Percentiles rank a stretch among this genome's conserved stretches.
These are phyloP conservation scores for Pseudoperonospora humuli DNA, from an alignment of 352 stramenopile genomes.

Conservation along the genomic window DNA sequence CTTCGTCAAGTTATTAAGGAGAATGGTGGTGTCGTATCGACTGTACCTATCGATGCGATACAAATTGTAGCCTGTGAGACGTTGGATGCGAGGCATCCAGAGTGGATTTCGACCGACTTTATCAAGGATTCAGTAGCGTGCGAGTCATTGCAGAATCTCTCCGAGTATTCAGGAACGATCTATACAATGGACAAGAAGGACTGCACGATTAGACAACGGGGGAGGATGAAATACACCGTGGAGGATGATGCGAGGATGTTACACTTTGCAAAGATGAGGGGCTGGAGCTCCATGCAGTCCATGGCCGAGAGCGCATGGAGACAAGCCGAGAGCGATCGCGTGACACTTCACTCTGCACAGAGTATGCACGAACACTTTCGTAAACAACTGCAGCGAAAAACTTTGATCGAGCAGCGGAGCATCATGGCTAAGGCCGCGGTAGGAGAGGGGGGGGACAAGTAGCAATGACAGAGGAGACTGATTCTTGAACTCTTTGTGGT, in stretches of 20 bases:
- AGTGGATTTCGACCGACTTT: conserved; percentile 42
- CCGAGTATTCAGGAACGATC: conserved; percentile 27
- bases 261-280: conserved; percentile 24
- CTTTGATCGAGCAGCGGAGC: conserved; percentile 22
- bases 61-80: conserved; percentile 35
- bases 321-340: conserved; percentile 7
- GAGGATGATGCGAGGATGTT: conserved; percentile 47
- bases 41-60: conserved; percentile 3
- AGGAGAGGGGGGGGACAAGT: neutral
- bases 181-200: conserved; percentile 1
- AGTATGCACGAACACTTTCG: conserved; percentile 57
- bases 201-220: neutral
- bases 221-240: conserved; percentile 23
- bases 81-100: conserved; percentile 13
- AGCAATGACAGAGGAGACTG: neutral
- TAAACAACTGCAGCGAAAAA: conserved; percentile 36
- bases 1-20: conserved; percentile 23
- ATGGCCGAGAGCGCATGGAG: conserved; percentile 16
- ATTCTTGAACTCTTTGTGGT: neutral
- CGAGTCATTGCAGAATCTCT: conserved; percentile 21
- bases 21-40: conserved; percentile 30
- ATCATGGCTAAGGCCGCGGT: conserved; percentile 28
- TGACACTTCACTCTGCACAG: conserved; percentile 27
- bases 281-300: conserved; percentile 15
- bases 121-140: conserved; percentile 38